These are phyloP conservation scores for Malassezia brasiliensis DNA, from an alignment of 1,284 basidiomycete species.

Conservation along the genomic window DNA sequence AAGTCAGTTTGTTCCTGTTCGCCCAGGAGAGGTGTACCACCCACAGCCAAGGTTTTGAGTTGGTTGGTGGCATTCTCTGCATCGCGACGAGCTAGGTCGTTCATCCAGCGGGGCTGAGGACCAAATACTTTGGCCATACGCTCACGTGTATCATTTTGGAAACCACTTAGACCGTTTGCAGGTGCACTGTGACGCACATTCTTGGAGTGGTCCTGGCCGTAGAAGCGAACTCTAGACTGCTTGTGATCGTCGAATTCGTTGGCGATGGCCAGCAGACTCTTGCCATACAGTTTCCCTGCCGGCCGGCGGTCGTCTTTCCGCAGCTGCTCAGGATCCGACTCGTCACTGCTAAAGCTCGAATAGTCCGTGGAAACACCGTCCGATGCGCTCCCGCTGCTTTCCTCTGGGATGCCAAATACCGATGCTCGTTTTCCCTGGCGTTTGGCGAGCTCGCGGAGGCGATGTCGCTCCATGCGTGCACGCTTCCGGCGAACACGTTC, in stretches of 20 bases:
- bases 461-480: conserved; percentile 1
- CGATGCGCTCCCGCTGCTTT: not conserved
- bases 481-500: conserved; percentile 7
- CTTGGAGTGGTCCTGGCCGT: conserved; percentile 36
- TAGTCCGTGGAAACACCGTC: conserved; percentile 19
- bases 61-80: conserved; percentile 7
- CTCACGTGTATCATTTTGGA: conserved; percentile 41
- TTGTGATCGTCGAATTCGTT: conserved; percentile 19
- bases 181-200: conserved; percentile 19
- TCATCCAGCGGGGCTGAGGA: conserved; percentile 24
- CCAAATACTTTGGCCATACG: conserved; percentile 44
- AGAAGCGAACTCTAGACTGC: conserved; percentile 27
- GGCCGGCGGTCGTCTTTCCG: conserved; percentile 39
- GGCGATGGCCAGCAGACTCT: conserved; percentile 37
- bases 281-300: conserved; percentile 41
- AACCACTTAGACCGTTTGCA: conserved; percentile 13
- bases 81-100: conserved; percentile 25
- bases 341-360: conserved; percentile 27
- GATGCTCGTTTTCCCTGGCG: conserved; percentile 30
- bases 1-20: not conserved
- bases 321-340: conserved; percentile 24
- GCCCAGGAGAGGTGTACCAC: not conserved
- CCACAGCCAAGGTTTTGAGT: not conserved
- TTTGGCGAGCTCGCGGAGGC: conserved; percentile 18
- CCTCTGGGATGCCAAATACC: conserved; percentile 17